Evolutionary conservation across 139 green algal species (phyloP).

Genomic region (Tetradesmus lagerheimii): DNA sequence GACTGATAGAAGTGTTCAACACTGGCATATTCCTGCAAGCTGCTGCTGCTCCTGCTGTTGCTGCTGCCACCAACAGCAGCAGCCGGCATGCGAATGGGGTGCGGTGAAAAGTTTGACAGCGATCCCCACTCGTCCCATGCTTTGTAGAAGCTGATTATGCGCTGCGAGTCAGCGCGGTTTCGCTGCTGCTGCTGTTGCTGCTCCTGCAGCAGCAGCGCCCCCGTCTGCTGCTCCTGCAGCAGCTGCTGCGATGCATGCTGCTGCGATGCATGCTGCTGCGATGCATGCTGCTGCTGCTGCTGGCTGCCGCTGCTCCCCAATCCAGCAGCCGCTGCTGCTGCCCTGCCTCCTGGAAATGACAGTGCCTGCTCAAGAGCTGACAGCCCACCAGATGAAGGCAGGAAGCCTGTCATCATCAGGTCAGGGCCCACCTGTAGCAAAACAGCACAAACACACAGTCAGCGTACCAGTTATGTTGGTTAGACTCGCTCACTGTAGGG

Average conservation of each 20-base stretch:
- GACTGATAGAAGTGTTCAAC: constrained; percentile 96
- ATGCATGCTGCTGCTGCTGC: constrained; percentile 33
- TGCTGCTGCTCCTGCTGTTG: constrained; percentile 23
- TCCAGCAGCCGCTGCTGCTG: constrained; percentile 2
- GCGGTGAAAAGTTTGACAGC: constrained; percentile 96
- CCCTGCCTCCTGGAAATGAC: not conserved
- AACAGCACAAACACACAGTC: too few relatives aligned
- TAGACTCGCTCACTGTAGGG: too few relatives aligned
- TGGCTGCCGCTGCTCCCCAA: constrained; percentile 3
- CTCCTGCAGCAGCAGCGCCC: not conserved
- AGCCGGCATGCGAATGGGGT: constrained; percentile 84
- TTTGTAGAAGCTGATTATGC: constrained; percentile 94
- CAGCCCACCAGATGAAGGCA: constrained; percentile 81
- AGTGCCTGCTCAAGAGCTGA: constrained; percentile 53
- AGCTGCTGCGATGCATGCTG: not conserved
- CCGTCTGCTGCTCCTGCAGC: constrained; percentile 28
- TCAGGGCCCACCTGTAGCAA: constrained; percentile 77
- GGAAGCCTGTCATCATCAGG: constrained; percentile 90
- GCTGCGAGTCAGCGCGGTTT: not conserved
- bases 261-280: constrained; percentile 19
- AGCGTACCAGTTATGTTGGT: too few relatives aligned
- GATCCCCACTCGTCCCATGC: constrained; percentile 93
- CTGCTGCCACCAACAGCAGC: not conserved
- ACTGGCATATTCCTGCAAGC: constrained; percentile 66
- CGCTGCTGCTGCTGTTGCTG: constrained; percentile 16